These are phyloP conservation scores for Aspergillus baeticus DNA, from an alignment of 495 filamentous ascomycete genomes.

Conservation along the genomic window DNA sequence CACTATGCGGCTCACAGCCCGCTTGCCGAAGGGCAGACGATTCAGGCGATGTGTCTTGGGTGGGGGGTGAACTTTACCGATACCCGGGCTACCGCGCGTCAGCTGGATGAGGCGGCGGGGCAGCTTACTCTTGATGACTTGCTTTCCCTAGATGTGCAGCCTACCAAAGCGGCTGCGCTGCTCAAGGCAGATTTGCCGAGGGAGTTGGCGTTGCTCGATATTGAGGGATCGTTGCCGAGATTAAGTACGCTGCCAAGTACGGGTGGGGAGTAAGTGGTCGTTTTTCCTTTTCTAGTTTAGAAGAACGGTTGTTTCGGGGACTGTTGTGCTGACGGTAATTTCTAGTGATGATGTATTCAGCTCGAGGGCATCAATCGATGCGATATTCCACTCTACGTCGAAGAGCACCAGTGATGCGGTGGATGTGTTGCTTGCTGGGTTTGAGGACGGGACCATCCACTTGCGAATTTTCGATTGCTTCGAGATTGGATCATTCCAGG, in stretches of 20 bases:
- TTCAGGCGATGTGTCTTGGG: slow-evolving; percentile 61
- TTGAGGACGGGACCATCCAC: slow-evolving; percentile 75
- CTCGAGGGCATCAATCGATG: slow-evolving; percentile 67
- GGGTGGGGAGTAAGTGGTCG: slow-evolving; percentile 36
- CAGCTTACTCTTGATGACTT: slow-evolving; percentile 44
- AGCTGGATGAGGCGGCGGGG: slow-evolving; percentile 40
- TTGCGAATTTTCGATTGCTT: slow-evolving; percentile 90
- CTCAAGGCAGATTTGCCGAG: slow-evolving; percentile 66
- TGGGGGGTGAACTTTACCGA: slow-evolving; percentile 72
- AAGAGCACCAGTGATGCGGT: slow-evolving; percentile 67
- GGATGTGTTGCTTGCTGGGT: slow-evolving; percentile 78
- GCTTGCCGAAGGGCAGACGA: slow-evolving; percentile 23
- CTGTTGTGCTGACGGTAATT: background rate
- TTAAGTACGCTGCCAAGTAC: slow-evolving; percentile 68
- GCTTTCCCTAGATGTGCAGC: slow-evolving; percentile 36
- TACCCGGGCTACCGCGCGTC: slow-evolving; percentile 44
- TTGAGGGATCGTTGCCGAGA: slow-evolving; percentile 78
- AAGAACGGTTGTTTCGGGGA: too few species aligned
- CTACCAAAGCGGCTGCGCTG: slow-evolving; percentile 37
- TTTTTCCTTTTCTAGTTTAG: background rate
- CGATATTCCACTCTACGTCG: slow-evolving; percentile 61
- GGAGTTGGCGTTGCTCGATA: slow-evolving; percentile 73
- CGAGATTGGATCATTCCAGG: slow-evolving; percentile 67
- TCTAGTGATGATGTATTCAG: slow-evolving; percentile 69
- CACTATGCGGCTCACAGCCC: slow-evolving; percentile 47